Percentiles rank a stretch among this genome's conserved stretches.
These are phyloP conservation scores for Cryptococcus deneoformans DNA, from an alignment of 1,284 basidiomycete genomes.

Conservation along the genomic window DNA sequence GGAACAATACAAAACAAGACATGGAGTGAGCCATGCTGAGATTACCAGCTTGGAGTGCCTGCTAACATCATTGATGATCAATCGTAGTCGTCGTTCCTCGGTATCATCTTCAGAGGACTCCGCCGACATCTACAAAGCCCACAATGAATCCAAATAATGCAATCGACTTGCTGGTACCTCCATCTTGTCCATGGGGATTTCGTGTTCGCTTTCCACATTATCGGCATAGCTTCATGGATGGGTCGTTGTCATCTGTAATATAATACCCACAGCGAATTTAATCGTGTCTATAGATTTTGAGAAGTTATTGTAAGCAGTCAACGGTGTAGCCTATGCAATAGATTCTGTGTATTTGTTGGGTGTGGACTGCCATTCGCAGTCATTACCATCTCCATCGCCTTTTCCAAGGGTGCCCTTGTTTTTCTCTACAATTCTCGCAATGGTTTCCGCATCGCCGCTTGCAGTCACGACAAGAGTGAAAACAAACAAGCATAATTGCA, in stretches of 20 bases:
- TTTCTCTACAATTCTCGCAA: background rate
- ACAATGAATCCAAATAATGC: background rate
- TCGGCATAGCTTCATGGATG: background rate
- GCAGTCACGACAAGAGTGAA: background rate
- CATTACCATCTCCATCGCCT: too few species aligned
- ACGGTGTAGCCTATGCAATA: too few species aligned
- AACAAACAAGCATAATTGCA: too few species aligned
- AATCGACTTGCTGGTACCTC: background rate
- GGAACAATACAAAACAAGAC: slow-evolving; percentile 10
- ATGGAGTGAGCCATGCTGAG: slow-evolving; percentile 11
- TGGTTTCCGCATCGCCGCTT: background rate
- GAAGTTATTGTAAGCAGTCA: too few species aligned
- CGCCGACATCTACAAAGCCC: background rate
- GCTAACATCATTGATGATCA: background rate
- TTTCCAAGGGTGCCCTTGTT: too few species aligned
- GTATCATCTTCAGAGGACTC: slow-evolving; percentile 7
- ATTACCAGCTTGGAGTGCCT: background rate
- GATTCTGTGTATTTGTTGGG: too few species aligned
- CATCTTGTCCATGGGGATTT: background rate
- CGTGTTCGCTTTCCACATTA: background rate
- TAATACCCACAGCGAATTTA: background rate
- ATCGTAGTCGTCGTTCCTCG: slow-evolving; percentile 10
- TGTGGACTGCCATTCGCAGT: too few species aligned
- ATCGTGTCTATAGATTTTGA: too few species aligned
- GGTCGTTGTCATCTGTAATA: background rate